Conservation (phyloP, 768 basidiomycete genomes). For the Lentinula aciculospora region DNA sequence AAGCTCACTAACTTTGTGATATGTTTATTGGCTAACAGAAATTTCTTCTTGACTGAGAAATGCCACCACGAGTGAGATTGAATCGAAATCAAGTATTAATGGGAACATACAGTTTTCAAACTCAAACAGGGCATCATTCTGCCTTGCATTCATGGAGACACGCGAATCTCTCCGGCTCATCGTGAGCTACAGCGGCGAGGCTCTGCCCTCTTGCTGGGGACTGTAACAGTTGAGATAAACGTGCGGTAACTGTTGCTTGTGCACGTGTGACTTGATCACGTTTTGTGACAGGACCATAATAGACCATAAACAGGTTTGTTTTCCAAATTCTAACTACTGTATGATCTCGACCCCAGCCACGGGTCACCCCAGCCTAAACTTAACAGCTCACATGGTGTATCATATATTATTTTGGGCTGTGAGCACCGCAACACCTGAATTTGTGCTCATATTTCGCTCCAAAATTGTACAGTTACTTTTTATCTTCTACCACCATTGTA, state of each 20-base stretch:
- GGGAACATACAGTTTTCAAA: conserved; percentile 72
- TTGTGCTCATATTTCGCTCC: no score
- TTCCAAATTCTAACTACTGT: no score
- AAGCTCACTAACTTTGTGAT: conserved; percentile 69
- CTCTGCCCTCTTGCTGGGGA: conserved; percentile 6
- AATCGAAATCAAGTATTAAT: conserved; percentile 13
- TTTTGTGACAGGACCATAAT: no score
- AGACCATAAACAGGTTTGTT: no score
- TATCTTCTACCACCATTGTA: no score
- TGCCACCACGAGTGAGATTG: conserved; percentile 23
- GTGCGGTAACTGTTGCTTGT: background rate
- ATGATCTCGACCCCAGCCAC: no score
- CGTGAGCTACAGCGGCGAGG: conserved; percentile 12
- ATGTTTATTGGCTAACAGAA: conserved; percentile 85
- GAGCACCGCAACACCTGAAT: no score
- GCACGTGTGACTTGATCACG: background rate
- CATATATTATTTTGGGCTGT: no score
- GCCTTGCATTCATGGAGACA: conserved; percentile 57
- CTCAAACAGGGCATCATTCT: conserved; percentile 77
- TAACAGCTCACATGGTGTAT: no score
- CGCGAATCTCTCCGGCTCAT: conserved; percentile 60
- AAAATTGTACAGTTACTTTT: no score
- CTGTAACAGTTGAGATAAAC: conserved; percentile 1
- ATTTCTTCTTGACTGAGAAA: conserved; percentile 83
- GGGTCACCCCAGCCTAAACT: no score